phyloP scores from a whole-genome alignment of 2,329 filamentous ascomycete genomes.

The Hypocreales sp. region DNA sequence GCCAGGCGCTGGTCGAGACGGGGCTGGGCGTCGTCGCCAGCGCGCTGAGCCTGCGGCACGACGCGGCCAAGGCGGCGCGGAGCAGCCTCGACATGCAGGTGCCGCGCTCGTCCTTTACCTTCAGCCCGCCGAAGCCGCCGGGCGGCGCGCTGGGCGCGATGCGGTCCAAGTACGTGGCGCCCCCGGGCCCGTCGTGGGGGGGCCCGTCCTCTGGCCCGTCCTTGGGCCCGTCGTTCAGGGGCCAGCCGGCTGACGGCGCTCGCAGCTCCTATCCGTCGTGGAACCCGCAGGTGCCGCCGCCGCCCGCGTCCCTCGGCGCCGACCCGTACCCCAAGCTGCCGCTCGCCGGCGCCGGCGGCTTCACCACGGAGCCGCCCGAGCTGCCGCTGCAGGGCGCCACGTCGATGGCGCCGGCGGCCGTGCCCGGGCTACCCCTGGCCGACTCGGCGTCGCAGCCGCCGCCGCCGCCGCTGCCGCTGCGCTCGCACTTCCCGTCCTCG shows the following conservation, averaged over 20 bases:
- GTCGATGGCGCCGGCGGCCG: conserved; percentile 34
- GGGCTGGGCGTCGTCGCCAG: conserved; percentile 45
- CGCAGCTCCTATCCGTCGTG: conserved; percentile 42
- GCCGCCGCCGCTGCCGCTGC: conserved; percentile 35
- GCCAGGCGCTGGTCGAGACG: conserved; percentile 56
- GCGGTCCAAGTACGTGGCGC: conserved; percentile 40
- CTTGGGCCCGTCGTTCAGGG: too few species aligned
- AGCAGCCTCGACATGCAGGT: conserved; percentile 36
- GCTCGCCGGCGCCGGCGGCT: conserved; percentile 29
- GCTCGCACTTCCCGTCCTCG: conserved; percentile 40
- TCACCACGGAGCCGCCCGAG: conserved; percentile 35
- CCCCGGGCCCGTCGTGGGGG: too few species aligned
- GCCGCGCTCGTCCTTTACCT: conserved; percentile 41
- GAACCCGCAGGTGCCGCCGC: conserved; percentile 34
- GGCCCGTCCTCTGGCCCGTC: too few species aligned
- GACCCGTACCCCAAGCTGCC: conserved; percentile 39
- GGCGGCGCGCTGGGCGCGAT: conserved; percentile 35
- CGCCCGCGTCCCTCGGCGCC: conserved; percentile 31
- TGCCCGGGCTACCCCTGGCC: conserved; percentile 36
- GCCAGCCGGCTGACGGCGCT: too few species aligned
- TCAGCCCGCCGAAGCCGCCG: conserved; percentile 39
- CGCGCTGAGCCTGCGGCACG: conserved; percentile 37
- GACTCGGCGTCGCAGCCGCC: conserved; percentile 29
- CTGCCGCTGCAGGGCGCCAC: conserved; percentile 36
- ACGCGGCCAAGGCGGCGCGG: conserved; percentile 34